Evolutionary conservation across 2,329 filamentous ascomycete species (phyloP).

Genomic region (Diaporthe sp.): DNA sequence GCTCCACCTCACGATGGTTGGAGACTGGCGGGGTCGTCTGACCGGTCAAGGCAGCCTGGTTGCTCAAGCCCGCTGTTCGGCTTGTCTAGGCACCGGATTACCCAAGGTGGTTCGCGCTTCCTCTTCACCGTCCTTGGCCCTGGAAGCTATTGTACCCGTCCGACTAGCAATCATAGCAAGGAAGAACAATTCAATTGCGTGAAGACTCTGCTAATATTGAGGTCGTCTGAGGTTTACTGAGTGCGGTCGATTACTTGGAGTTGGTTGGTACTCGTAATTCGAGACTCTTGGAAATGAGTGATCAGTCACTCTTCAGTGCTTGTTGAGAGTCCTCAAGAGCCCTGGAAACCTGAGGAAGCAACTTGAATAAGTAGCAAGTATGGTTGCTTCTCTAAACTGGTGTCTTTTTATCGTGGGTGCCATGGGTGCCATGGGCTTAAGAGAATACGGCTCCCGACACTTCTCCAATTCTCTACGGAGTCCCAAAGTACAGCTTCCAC

Average conservation of each 20-base stretch:
- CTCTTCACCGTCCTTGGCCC: neutral
- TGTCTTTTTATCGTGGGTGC: neutral
- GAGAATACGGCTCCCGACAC: neutral
- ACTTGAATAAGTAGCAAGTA: neutral
- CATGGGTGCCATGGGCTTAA: too few relatives aligned
- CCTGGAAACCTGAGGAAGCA: too few relatives aligned
- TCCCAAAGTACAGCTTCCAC: neutral
- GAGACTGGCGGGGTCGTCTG: neutral
- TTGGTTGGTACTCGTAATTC: neutral
- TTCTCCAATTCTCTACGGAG: neutral
- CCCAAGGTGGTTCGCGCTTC: neutral
- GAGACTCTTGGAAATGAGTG: neutral
- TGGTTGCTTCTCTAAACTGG: neutral
- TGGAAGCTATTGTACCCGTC: neutral
- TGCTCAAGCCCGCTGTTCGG: neutral
- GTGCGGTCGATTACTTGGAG: too few relatives aligned
- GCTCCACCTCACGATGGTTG: neutral
- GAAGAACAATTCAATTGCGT: too few relatives aligned
- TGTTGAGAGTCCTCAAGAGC: neutral
- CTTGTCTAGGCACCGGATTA: neutral
- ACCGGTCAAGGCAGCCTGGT: slow-evolving; percentile 16
- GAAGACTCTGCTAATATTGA: too few relatives aligned
- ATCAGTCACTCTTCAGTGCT: neutral
- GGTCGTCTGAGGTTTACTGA: too few relatives aligned
- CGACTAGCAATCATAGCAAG: neutral